Percentiles rank a stretch among this genome's conserved stretches.
These are phyloP conservation scores for Cyclocybe cylindracea DNA, from an alignment of 768 basidiomycete species.

Conservation along the genomic window DNA sequence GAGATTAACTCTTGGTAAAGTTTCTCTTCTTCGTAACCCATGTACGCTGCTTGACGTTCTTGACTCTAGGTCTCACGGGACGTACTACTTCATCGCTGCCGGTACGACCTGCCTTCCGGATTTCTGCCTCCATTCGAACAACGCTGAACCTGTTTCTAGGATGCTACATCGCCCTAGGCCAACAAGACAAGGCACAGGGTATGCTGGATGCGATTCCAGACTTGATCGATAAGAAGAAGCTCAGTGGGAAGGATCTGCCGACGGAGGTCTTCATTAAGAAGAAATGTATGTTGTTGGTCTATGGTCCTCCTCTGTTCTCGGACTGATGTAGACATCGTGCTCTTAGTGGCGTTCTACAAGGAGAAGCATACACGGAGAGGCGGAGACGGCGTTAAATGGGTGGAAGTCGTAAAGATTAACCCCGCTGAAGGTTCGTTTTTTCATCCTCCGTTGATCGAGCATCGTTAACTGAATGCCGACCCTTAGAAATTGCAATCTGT, in stretches of 20 bases:
- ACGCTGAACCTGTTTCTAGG: slow-evolving; percentile 33
- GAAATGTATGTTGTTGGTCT: slow-evolving; percentile 49
- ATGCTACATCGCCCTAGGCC: slow-evolving; percentile 60
- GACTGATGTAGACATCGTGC: not conserved
- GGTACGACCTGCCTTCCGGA: slow-evolving; percentile 31
- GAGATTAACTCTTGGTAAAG: slow-evolving; percentile 68
- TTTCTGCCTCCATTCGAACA: not conserved
- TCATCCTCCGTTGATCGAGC: not conserved
- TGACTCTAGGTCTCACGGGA: slow-evolving; percentile 65
- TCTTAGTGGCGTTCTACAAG: slow-evolving; percentile 71
- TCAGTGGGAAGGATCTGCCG: slow-evolving; percentile 68
- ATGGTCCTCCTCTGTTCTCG: not conserved
- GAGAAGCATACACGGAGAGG: slow-evolving; percentile 61
- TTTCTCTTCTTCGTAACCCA: not conserved
- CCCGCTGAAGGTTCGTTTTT: slow-evolving; percentile 63
- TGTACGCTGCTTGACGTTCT: not conserved
- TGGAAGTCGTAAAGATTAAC: slow-evolving; percentile 61
- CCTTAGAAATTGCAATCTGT: slow-evolving; percentile 71
- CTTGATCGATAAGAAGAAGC: slow-evolving; percentile 58
- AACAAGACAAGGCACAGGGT: slow-evolving; percentile 58
- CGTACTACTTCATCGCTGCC: slow-evolving; percentile 79
- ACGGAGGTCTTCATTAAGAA: slow-evolving; percentile 80
- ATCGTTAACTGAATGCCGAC: not conserved
- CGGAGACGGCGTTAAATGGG: slow-evolving; percentile 51
- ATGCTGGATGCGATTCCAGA: slow-evolving; percentile 64